These are phyloP conservation scores for Lenzites betulinus DNA, from an alignment of 768 basidiomycete species.

Conservation along the genomic window DNA sequence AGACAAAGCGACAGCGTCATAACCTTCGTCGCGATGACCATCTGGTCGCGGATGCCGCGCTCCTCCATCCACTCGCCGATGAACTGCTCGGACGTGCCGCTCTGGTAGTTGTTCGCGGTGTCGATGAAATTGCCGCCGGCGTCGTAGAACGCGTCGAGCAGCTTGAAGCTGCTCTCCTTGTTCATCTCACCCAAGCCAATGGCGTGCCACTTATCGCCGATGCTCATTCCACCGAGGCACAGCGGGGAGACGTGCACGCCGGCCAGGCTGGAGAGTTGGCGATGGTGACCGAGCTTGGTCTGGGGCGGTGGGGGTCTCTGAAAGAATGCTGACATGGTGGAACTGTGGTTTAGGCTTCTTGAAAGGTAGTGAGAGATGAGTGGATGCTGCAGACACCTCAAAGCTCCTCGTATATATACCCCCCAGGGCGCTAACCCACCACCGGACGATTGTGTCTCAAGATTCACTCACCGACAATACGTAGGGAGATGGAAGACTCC, in stretches of 20 bases:
- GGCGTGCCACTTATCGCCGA: constrained; percentile 40
- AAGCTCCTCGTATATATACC: background rate
- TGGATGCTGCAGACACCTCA: too few species aligned
- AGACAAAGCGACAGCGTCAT: too few species aligned
- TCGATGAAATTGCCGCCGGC: constrained; percentile 38
- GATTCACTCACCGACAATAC: too few species aligned
- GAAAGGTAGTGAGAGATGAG: background rate
- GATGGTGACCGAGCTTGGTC: constrained; percentile 33
- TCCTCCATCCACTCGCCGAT: constrained; percentile 46
- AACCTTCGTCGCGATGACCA: constrained; percentile 38
- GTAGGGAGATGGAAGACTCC: too few species aligned
- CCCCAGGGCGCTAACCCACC: background rate
- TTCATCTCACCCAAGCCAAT: constrained; percentile 36
- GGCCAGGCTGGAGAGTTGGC: constrained; percentile 37
- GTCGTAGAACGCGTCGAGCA: constrained; percentile 42
- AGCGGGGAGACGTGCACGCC: constrained; percentile 42
- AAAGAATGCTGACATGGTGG: background rate
- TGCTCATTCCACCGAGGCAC: constrained; percentile 39
- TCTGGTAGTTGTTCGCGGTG: constrained; percentile 41
- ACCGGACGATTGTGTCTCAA: too few species aligned
- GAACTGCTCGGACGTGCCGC: constrained; percentile 39
- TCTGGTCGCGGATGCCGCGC: constrained; percentile 39
- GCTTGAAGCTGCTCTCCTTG: constrained; percentile 39
- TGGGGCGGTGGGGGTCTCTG: constrained; percentile 19
- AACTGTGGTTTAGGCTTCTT: background rate